Conservation (phyloP, 1,139 yeast genomes). For the Kodamaea sp. region DNA sequence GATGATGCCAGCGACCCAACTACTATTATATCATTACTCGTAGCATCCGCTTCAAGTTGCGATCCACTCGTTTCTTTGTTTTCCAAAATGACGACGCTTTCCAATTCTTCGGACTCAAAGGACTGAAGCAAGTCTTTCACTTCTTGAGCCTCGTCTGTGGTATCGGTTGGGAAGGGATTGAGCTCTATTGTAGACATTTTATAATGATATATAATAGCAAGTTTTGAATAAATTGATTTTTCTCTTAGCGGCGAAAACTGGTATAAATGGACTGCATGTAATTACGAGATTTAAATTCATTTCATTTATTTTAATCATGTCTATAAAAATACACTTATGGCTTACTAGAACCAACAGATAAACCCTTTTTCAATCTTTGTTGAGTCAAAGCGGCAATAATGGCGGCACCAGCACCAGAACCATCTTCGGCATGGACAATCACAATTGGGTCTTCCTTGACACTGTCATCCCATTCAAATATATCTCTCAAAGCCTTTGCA, state of each 20-base stretch:
- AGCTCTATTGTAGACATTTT: no score
- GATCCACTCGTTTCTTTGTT: conserved; percentile 5
- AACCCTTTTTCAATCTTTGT: conserved; percentile 65
- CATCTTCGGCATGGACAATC: conserved; percentile 93
- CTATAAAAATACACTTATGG: conserved; percentile 3
- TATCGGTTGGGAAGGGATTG: no score
- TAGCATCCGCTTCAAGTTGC: conserved; percentile 5
- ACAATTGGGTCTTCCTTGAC: conserved; percentile 67
- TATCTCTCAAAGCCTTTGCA: conserved; percentile 82
- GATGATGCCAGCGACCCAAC: conserved; percentile 9
- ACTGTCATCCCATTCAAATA: conserved; percentile 69
- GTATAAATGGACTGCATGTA: neutral
- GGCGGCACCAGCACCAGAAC: conserved; percentile 98
- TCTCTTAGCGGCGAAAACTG: neutral
- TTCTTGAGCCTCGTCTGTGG: neutral
- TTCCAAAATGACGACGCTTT: neutral
- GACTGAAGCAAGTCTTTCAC: no score
- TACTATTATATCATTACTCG: conserved; percentile 4
- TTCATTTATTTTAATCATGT: neutral
- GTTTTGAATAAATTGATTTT: neutral
- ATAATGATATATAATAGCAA: neutral
- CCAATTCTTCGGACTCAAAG: conserved; percentile 2
- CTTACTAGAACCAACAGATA: conserved; percentile 62
- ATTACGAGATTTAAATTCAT: neutral
- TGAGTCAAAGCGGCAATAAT: conserved; percentile 92